A percentile compares a stretch with the other conserved stretches of the same genome.
These are phyloP conservation scores for Penicillium dipodomyicola DNA, from an alignment of 495 filamentous ascomycete species.

Conservation along the genomic window DNA sequence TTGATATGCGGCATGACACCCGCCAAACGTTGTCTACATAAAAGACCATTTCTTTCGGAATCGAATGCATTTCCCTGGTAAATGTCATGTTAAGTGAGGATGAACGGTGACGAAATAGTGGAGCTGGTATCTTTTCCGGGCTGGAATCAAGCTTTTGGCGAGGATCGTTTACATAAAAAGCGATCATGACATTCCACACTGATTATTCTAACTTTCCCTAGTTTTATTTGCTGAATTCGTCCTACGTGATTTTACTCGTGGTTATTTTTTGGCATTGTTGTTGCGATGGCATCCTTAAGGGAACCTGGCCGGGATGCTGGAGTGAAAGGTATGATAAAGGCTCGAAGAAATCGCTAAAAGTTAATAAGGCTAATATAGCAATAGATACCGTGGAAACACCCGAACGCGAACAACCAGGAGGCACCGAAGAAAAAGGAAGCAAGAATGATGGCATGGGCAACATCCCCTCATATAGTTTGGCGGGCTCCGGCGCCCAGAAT, in stretches of 20 bases:
- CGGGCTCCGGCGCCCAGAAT: slow-evolving; percentile 12
- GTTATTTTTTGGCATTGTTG: neutral
- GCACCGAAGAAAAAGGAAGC: slow-evolving; percentile 20
- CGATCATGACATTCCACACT: neutral
- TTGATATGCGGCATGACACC: neutral
- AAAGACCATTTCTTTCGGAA: neutral
- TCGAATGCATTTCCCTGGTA: neutral
- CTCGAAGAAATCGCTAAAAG: neutral
- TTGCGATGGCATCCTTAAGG: neutral
- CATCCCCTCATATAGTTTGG: slow-evolving; percentile 17
- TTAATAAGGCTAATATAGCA: neutral
- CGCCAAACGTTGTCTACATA: neutral
- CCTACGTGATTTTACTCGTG: neutral
- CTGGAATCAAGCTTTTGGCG: slow-evolving; percentile 3
- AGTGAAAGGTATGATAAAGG: slow-evolving; percentile 4
- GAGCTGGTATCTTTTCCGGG: neutral
- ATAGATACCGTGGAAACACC: slow-evolving; percentile 9
- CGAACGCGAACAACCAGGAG: slow-evolving; percentile 13
- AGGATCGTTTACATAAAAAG: neutral
- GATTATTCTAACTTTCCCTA: neutral
- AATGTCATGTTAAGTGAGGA: neutral
- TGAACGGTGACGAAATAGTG: slow-evolving; percentile 11
- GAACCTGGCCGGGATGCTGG: neutral
- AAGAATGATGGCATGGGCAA: slow-evolving; percentile 14
- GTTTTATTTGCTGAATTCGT: neutral